phyloP scores from a whole-genome alignment of 169 alveolate species.

The Cryptosporidium meleagridis region DNA sequence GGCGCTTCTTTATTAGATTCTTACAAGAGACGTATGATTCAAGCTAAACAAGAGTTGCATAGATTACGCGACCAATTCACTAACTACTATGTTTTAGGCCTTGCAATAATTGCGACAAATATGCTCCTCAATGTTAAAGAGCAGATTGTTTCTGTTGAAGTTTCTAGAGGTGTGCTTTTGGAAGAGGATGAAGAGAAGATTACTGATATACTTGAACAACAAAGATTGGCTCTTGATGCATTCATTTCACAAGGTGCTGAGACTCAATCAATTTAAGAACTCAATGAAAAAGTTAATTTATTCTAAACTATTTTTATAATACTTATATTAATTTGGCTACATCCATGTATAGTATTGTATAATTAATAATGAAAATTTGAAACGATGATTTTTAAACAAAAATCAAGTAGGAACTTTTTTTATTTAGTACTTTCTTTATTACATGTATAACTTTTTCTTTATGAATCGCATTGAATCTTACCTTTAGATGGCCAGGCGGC shows the following conservation, averaged over 20 bases:
- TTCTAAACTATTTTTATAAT: neutral
- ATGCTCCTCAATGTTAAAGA: constrained; percentile 73
- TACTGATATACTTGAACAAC: constrained; percentile 73
- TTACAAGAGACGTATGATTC: constrained; percentile 67
- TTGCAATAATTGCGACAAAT: constrained; percentile 63
- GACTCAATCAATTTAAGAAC: constrained; percentile 41
- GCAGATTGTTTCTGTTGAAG: constrained; percentile 69
- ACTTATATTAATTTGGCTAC: neutral
- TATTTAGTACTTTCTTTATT: neutral
- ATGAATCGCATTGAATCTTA: no score
- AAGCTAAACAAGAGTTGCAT: constrained; percentile 70
- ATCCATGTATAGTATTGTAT: neutral
- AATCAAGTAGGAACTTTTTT: neutral
- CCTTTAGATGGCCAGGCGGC: neutral
- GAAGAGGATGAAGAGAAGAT: constrained; percentile 73
- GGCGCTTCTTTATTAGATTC: constrained; percentile 70
- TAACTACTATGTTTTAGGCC: constrained; percentile 57
- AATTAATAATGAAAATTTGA: neutral
- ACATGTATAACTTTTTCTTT: neutral
- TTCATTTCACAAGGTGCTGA: constrained; percentile 71
- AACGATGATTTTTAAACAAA: neutral
- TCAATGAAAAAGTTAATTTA: neutral
- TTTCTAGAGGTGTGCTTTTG: constrained; percentile 72
- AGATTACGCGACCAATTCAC: constrained; percentile 44
- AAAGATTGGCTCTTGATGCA: constrained; percentile 73